phyloP scores from a whole-genome alignment of 1,139 yeast genomes.

The Scheffersomyces parashehatae region DNA sequence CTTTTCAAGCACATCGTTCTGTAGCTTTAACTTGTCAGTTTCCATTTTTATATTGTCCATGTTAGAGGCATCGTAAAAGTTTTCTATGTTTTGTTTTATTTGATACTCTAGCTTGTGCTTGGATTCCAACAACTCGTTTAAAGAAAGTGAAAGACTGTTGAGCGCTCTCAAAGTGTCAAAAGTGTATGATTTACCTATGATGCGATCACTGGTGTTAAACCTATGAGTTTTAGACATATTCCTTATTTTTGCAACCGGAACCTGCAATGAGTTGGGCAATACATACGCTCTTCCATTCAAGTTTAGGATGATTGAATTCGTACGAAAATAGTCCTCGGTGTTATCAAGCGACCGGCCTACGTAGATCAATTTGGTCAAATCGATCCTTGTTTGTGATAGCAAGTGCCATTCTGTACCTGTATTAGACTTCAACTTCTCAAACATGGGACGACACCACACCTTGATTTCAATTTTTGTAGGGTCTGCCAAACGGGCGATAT shows the following conservation, averaged over 20 bases:
- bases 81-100: conserved; percentile 11
- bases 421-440: not conserved
- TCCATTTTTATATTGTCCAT: conserved; percentile 10
- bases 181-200: not conserved
- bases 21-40: conserved; percentile 3
- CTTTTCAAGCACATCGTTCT: conserved; percentile 12
- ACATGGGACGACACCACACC: conserved; percentile 23
- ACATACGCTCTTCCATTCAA: conserved; percentile 26
- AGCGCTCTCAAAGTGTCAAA: conserved; percentile 35
- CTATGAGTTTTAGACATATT: not conserved
- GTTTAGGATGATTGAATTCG: conserved; percentile 27
- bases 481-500: conserved; percentile 3
- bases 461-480: conserved; percentile 17
- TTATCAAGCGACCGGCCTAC: conserved; percentile 12
- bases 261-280: conserved; percentile 12
- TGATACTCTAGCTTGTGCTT: conserved; percentile 13
- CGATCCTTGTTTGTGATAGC: conserved; percentile 19
- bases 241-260: conserved; percentile 4
- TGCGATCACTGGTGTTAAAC: not conserved
- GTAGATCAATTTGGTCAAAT: conserved; percentile 19
- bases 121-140: conserved; percentile 27
- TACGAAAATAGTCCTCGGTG: conserved; percentile 19
- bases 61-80: conserved; percentile 10
- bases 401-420: conserved; percentile 6
- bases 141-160: conserved; percentile 29